Evolutionary conservation across 169 alveolate species (phyloP).

Genomic region (Cryptosporidium ubiquitum): DNA sequence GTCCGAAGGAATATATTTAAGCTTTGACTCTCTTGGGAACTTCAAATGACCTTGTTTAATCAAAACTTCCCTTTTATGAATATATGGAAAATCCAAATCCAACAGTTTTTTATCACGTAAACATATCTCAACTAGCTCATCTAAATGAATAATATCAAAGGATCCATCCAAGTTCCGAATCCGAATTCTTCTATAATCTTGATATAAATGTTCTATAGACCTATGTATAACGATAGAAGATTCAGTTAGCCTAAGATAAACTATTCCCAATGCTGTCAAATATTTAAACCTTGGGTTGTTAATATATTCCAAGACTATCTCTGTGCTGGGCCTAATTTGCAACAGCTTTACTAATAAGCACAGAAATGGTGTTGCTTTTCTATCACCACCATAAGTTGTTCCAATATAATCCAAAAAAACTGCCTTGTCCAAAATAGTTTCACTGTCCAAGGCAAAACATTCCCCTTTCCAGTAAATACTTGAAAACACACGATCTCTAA

Average conservation of each 20-base stretch:
- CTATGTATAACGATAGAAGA: conserved; percentile 80
- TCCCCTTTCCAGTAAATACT: conserved; percentile 88
- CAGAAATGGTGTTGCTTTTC: conserved; percentile 94
- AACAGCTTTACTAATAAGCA: conserved; percentile 95
- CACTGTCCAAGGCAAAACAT: conserved; percentile 90
- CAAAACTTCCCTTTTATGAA: conserved; percentile 88
- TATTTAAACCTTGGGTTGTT: conserved; percentile 94
- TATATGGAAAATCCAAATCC: conserved; percentile 93
- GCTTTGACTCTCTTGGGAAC: conserved; percentile 75
- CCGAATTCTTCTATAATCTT: conserved; percentile 95
- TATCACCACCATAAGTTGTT: conserved; percentile 96
- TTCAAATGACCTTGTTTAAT: conserved; percentile 87
- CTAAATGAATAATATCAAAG: conserved; percentile 91
- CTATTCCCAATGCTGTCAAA: conserved; percentile 95
- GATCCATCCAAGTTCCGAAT: conserved; percentile 89
- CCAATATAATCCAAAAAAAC: conserved; percentile 94
- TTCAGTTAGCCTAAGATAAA: conserved; percentile 90
- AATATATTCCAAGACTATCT: conserved; percentile 93
- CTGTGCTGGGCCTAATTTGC: conserved; percentile 96
- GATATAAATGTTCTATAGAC: conserved; percentile 93
- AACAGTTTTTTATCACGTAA: conserved; percentile 87
- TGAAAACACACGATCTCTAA: conserved; percentile 85
- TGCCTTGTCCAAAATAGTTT: conserved; percentile 94
- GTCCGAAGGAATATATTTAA: conserved; percentile 25
- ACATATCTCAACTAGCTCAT: conserved; percentile 96